Evolutionary conservation across 306 rosid species (phyloP).

Genomic region (Herpetospermum pedunculosum): DNA sequence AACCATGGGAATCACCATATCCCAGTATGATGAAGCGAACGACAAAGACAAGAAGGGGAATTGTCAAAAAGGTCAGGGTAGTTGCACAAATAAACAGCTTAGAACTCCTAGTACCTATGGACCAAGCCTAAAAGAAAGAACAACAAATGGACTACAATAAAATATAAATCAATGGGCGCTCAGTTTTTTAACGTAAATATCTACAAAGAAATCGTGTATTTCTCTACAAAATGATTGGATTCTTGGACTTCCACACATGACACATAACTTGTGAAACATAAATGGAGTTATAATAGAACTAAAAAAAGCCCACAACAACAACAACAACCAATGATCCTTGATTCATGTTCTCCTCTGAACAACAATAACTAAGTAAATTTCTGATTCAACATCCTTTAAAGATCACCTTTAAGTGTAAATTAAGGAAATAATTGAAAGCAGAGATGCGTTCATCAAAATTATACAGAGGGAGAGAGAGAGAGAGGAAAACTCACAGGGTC

Average conservation of each 20-base stretch:
- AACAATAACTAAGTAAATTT: background rate
- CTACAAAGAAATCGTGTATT: background rate
- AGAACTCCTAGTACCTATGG: background rate
- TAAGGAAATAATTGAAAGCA: background rate
- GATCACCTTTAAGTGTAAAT: background rate
- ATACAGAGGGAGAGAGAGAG: constrained; percentile 1
- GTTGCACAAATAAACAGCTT: background rate
- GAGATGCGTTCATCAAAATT: background rate
- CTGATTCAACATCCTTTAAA: background rate
- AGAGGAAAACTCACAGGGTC: constrained; percentile 40
- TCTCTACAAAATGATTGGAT: no score
- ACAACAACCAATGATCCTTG: background rate
- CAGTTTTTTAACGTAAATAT: background rate
- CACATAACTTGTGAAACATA: background rate
- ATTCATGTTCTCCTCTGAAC: background rate
- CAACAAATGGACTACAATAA: background rate
- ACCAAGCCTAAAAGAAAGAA: background rate
- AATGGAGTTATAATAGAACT: background rate
- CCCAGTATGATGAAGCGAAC: background rate
- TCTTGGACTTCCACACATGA: background rate
- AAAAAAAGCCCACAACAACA: background rate
- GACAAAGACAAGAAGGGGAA: background rate
- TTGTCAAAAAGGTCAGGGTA: background rate
- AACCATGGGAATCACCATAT: background rate
- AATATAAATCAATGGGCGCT: background rate